Percentiles rank a stretch among this genome's conserved stretches.
Evolutionary conservation across 345 rosid species (phyloP).

Genomic region (Ailanthus altissimus): DNA sequence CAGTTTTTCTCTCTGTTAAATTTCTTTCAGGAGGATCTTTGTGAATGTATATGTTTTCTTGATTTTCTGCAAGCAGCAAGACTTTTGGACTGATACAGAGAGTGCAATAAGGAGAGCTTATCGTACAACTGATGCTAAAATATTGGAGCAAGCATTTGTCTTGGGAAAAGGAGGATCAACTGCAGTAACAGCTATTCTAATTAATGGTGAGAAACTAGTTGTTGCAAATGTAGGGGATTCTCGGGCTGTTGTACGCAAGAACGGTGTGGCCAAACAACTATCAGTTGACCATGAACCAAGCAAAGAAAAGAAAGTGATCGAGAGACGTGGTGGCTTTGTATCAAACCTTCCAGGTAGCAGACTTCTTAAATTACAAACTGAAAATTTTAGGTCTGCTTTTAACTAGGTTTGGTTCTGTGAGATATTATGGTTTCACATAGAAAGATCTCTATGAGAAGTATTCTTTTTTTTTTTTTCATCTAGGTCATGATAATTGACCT

Average conservation of each 20-base stretch:
- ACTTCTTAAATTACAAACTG: not conserved
- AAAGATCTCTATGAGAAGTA: too few species aligned
- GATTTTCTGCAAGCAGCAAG: conserved; percentile 43
- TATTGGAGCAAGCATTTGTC: conserved; percentile 49
- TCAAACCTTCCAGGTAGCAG: conserved; percentile 75
- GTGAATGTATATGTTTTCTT: conserved; percentile 4
- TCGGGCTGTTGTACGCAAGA: conserved; percentile 73
- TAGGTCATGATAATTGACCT: too few species aligned
- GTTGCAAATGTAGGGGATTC: conserved; percentile 95
- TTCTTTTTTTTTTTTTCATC: too few species aligned
- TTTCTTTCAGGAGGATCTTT: conserved; percentile 9
- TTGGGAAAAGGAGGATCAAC: conserved; percentile 94
- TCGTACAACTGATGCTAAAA: conserved; percentile 58
- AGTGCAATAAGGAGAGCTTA: conserved; percentile 74
- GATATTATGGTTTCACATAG: not conserved
- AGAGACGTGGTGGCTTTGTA: conserved; percentile 82
- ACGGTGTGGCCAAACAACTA: conserved; percentile 64
- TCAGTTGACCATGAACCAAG: conserved; percentile 89
- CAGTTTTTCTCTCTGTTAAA: not conserved
- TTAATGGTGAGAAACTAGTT: conserved; percentile 67
- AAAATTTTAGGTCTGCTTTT: not conserved
- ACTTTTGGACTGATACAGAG: conserved; percentile 71
- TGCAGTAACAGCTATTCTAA: conserved; percentile 82
- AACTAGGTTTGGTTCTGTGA: not conserved
- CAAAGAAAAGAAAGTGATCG: conserved; percentile 61